phyloP scores from a whole-genome alignment of 768 basidiomycete species.

The Tulasnella sp. region DNA sequence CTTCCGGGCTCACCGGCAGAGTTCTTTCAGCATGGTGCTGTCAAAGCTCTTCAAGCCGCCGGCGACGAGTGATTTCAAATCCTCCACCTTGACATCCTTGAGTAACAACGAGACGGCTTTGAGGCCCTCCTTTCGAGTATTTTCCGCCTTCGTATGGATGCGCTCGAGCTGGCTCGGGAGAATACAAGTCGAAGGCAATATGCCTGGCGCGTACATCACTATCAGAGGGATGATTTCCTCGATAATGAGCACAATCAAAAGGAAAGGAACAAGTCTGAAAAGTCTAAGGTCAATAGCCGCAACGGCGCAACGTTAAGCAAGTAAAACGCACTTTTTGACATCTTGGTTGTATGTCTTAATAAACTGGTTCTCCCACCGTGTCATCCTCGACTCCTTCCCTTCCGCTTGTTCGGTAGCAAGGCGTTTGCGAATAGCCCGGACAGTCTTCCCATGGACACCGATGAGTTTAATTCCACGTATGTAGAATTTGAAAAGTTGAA shows the following conservation, averaged over 20 bases:
- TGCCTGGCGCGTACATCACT: conserved; percentile 76
- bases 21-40: conserved; percentile 41
- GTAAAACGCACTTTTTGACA: conserved; percentile 57
- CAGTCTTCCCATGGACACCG: conserved; percentile 50
- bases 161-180: conserved; percentile 75
- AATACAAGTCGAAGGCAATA: conserved; percentile 83
- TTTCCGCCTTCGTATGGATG: conserved; percentile 47
- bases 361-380: conserved; percentile 66
- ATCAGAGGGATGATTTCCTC: conserved; percentile 82
- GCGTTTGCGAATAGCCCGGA: conserved; percentile 53
- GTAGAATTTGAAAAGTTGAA: conserved; percentile 74
- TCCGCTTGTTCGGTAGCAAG: conserved; percentile 47
- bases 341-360: conserved; percentile 65
- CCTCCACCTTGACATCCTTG: conserved; percentile 35
- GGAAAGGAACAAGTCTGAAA: conserved; percentile 69
- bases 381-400: conserved; percentile 50
- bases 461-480: conserved; percentile 70
- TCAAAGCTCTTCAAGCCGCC: conserved; percentile 38
- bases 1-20: conserved; percentile 55
- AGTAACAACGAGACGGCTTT: not conserved
- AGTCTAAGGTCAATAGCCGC: not conserved
- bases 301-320: conserved; percentile 13
- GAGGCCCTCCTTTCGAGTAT: conserved; percentile 31
- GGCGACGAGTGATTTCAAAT: conserved; percentile 44
- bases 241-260: conserved; percentile 65